Evolutionary conservation across 331 rosid species (phyloP), one percentile per base, ranked within the genome.

Genomic region (Malus hybrid): DNA sequence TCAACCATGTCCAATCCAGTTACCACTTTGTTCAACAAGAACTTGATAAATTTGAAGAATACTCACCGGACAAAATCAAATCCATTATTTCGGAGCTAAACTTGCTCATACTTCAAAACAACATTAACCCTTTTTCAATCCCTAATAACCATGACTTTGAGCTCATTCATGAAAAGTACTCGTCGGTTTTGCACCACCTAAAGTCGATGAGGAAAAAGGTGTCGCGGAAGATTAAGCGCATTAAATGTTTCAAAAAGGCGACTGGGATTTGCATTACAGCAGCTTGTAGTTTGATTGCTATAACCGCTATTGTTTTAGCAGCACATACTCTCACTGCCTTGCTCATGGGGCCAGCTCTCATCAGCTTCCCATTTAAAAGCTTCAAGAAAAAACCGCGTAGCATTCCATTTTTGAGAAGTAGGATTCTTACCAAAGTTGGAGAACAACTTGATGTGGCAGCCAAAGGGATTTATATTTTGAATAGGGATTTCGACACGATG

Each of bases 381-480:
- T 20, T 75, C 2, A 72, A 67, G 77, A 77, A 29, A 19, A 84
- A 82, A 75, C 2, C 81, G 11, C 3, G 46, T 3, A 28, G 46
- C 50, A 12, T 11, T 24, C 67, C 70, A 53, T 55, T 77, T 57
- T 24, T 73, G 6, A 32, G 71, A 58, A 81, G 72, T 28, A 66
- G 77, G 22, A 55, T 62, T 63, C 86, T 86, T 3, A 50, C 81
- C 22, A 57, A 64, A 76, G 81, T 78, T 29, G 56, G 87, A 16
- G 85, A 82, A 9, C 88, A 86, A 44, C 70, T 88, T 53, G 96
- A 86, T 32, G 68, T 71, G 30, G 89, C 91, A n/a, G 84, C 93
- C 0, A 90, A 88, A 63, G 90, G 90, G 32, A 85, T 83, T 26
- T 90, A 85, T 32, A 83, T 88, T 66, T n/a, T 88, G 87, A 82